Evolutionary conservation across 176 grass and related monocot genomes (phyloP).

Genomic region (Hordeum vulgare): DNA sequence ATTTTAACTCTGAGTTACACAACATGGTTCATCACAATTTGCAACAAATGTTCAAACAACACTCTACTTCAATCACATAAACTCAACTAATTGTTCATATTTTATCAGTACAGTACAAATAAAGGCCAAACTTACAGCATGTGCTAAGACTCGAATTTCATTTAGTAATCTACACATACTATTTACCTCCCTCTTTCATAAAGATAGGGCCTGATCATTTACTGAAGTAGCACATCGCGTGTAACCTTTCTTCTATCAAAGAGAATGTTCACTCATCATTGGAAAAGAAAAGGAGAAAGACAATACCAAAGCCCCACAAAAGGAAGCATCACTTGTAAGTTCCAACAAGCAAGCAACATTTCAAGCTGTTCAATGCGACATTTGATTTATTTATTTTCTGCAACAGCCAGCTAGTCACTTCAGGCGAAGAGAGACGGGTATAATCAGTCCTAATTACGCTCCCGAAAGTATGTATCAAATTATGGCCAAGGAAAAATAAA

Average conservation of each 20-base stretch:
- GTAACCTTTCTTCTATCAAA: not conserved
- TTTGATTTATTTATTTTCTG: not conserved
- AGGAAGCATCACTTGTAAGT: not conserved
- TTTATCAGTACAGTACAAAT: not conserved
- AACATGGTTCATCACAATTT: not conserved
- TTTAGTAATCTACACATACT: not conserved
- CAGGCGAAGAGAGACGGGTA: not conserved
- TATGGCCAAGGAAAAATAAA: not conserved
- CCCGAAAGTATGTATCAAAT: not conserved
- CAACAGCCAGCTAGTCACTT: not conserved
- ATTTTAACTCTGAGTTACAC: not conserved
- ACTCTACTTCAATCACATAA: not conserved
- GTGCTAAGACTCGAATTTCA: not conserved
- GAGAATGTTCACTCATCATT: too few relatives aligned
- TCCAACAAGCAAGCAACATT: not conserved
- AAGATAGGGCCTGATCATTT: not conserved
- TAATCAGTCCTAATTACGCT: not conserved
- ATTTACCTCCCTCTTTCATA: not conserved
- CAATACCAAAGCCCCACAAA: not conserved
- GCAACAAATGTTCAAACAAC: not conserved
- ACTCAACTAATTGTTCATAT: not conserved
- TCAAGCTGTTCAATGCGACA: not conserved
- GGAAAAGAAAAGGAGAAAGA: not conserved
- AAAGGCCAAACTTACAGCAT: not conserved
- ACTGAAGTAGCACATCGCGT: not conserved